A percentile compares a stretch with the other conserved stretches of the same genome.
These are phyloP conservation scores for Mariannaea sp. DNA, from an alignment of 2,329 filamentous ascomycete species.

Conservation along the genomic window DNA sequence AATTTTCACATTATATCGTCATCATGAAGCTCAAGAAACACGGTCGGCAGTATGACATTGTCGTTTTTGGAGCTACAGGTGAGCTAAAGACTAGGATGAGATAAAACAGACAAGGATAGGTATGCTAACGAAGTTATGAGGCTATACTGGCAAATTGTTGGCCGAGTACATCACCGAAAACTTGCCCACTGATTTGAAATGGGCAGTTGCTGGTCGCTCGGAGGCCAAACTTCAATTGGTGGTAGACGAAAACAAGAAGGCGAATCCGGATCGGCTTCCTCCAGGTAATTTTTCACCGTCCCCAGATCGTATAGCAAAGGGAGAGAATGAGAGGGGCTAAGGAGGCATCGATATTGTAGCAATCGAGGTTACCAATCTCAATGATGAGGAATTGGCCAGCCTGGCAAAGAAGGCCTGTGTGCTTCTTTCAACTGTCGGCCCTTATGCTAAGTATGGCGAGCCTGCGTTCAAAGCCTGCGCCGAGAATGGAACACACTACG, in stretches of 20 bases:
- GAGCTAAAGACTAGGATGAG: slow-evolving; percentile 24
- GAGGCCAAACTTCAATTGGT: slow-evolving; percentile 72
- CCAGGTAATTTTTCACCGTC: slow-evolving; percentile 64
- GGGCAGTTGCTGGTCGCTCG: slow-evolving; percentile 88
- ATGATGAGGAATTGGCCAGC: slow-evolving; percentile 50
- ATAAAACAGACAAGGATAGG: neutral
- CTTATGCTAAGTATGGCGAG: slow-evolving; percentile 62
- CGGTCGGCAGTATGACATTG: slow-evolving; percentile 59
- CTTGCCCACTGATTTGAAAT: slow-evolving; percentile 78
- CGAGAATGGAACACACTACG: slow-evolving; percentile 65
- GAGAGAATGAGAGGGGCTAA: too few relatives aligned
- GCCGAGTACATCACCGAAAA: slow-evolving; percentile 74
- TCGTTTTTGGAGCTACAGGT: slow-evolving; percentile 64
- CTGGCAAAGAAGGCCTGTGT: slow-evolving; percentile 62
- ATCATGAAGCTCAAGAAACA: slow-evolving; percentile 55
- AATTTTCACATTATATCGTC: neutral
- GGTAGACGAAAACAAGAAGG: slow-evolving; percentile 65
- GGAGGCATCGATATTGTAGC: slow-evolving; percentile 37
- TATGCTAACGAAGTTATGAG: slow-evolving; percentile 43
- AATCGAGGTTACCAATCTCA: slow-evolving; percentile 58
- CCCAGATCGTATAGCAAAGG: neutral
- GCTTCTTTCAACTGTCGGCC: slow-evolving; percentile 64
- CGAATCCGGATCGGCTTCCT: slow-evolving; percentile 70
- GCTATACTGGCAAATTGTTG: slow-evolving; percentile 81
- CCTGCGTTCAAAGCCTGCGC: slow-evolving; percentile 65